A percentile compares a stretch with the other conserved stretches of the same genome.
Conservation (phyloP, 768 basidiomycete species). For the Tylopilus balloui region DNA sequence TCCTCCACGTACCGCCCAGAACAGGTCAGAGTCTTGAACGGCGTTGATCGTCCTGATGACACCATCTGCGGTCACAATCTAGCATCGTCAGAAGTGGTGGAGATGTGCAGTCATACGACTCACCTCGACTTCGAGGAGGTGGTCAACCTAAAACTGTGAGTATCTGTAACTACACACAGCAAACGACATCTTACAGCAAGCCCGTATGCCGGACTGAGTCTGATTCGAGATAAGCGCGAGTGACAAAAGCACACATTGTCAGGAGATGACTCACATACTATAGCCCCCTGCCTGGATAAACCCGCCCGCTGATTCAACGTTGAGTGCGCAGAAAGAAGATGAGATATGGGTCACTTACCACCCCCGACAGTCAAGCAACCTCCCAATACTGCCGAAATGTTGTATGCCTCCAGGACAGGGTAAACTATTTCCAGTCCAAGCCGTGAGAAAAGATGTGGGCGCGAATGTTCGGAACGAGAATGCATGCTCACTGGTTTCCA, state of each 20-base stretch:
- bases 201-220: conserved; percentile 18
- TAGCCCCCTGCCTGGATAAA: conserved; percentile 49
- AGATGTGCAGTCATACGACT: neutral
- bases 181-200: neutral
- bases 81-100: neutral
- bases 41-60: conserved; percentile 36
- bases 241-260: neutral
- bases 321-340: neutral
- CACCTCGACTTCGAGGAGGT: conserved; percentile 40
- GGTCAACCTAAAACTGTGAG: conserved; percentile 35
- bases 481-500: conserved; percentile 5
- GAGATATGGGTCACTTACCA: neutral
- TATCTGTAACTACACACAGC: neutral
- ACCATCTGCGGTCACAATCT: conserved; percentile 41
- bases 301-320: conserved; percentile 29
- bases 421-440: conserved; percentile 8
- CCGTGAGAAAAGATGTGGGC: neutral
- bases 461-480: neutral
- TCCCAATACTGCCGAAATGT: conserved; percentile 16
- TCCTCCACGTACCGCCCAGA: conserved; percentile 51
- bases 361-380: conserved; percentile 17
- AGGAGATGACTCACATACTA: conserved; percentile 21
- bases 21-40: conserved; percentile 41
- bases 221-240: neutral
- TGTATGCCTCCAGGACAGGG: conserved; percentile 2